Evolutionary conservation across 306 rosid species (phyloP).

Genomic region (Begonia loranthoides): DNA sequence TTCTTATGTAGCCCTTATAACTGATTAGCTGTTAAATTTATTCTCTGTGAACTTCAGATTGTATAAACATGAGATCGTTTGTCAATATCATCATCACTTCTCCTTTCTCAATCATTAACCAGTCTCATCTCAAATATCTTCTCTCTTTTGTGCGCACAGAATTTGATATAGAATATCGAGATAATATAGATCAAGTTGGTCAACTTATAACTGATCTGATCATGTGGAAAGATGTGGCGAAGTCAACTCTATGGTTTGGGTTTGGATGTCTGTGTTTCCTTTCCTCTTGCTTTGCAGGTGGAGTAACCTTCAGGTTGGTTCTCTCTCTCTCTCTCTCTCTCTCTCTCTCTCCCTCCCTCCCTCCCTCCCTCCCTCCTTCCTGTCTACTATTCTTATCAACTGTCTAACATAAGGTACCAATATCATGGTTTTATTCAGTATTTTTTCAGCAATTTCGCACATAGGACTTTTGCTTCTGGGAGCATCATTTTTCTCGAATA

Average conservation of each 20-base stretch:
- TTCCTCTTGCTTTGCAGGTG: conserved; percentile 58
- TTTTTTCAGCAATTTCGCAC: conserved; percentile 54
- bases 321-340: conserved; percentile 3
- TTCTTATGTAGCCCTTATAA: not conserved
- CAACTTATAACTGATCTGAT: conserved; percentile 45
- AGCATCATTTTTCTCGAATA: conserved; percentile 54
- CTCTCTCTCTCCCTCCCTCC: conserved; percentile 4
- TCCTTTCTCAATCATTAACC: no score
- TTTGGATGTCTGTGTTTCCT: conserved; percentile 43
- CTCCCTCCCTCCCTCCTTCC: no score
- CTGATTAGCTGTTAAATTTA: no score
- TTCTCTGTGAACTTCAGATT: no score
- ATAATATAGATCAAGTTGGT: conserved; percentile 41
- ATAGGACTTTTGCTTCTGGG: conserved; percentile 50
- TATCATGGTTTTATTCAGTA: conserved; percentile 33
- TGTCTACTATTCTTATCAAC: not conserved
- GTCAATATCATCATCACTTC: no score
- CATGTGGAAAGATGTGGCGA: conserved; percentile 80
- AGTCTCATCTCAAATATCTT: conserved; percentile 5
- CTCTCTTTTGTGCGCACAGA: conserved; percentile 20
- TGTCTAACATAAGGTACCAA: conserved; percentile 1
- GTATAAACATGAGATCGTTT: no score
- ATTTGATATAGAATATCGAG: conserved; percentile 29
- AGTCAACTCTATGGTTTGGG: conserved; percentile 82
- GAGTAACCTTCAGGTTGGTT: conserved; percentile 46